Evolutionary conservation across 331 rosid species (phyloP), one percentile per base, ranked within the genome.

Genomic region (Pyrus hybrid): DNA sequence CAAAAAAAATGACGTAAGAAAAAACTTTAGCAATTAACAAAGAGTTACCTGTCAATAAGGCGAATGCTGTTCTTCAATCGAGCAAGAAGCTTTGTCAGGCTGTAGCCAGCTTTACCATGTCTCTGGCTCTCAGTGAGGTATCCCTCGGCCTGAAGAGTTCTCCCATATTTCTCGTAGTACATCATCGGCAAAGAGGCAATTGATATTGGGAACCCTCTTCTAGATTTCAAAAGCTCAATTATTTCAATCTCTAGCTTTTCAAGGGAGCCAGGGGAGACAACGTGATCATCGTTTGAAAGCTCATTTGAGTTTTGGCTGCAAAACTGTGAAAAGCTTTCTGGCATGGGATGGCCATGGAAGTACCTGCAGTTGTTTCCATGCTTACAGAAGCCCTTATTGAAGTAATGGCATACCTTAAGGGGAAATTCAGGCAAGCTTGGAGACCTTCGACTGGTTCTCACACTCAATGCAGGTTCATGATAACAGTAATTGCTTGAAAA

Each of bases 71-170:
- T 80, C 72, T 77, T 77, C 83, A 85, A 83, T 17, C 81, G 79
- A 77, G 85, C 83, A 25, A 85, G 89, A 74, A 85, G 87, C 79
- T 77, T 83, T 18, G 89, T 83, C 37, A 85, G 75, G 68, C 83
- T 85, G 49, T 77, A 83, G 3, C 89, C 86, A 74, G 83, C 75
- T 81, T 82, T 85, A 20, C 89, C 86, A 74, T 82, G 81, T 26
- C 88, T 75, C 75, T 82, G 88, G 79, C 84, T 80, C 78, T 85
- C 88, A 3, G 86, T 82, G 18, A 85, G 86, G 71, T 85, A 85
- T 8, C 89, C 89, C 13, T 82, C 86, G 3, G 87, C 89, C 71
- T 80, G 85, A 63, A 85, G 85, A 45, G 74, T 85, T 65, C 74
- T 83, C 54, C 89, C 87, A 63, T 80, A 85, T 28, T 66, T 71